phyloP scores from a whole-genome alignment of 176 grass and related monocot species.

The Thinopyrum elongatum region DNA sequence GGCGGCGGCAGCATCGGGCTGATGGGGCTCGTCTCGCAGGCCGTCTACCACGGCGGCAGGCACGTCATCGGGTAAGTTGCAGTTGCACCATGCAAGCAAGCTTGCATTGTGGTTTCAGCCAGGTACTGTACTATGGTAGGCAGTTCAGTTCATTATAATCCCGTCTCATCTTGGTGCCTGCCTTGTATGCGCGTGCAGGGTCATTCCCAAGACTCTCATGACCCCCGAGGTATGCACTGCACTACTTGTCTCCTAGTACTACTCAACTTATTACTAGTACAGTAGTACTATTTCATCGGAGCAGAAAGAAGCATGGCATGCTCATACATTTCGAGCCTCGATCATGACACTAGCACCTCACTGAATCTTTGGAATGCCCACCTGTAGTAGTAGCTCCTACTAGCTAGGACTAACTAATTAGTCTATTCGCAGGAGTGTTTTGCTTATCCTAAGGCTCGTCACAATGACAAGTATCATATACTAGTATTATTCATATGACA shows the following conservation, averaged over 20 bases:
- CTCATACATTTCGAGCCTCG: background rate
- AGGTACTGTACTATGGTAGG: no score
- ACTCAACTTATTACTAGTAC: background rate
- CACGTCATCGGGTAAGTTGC: conserved; percentile 53
- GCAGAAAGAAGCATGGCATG: background rate
- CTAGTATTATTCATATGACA: no score
- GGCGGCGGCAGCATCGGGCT: conserved; percentile 65
- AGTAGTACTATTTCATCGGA: background rate
- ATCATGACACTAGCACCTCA: background rate
- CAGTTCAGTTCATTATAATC: no score
- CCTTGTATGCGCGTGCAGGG: conserved; percentile 40
- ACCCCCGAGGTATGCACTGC: conserved; percentile 45
- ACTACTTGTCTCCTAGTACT: background rate
- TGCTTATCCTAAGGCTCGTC: no score
- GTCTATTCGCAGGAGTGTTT: background rate
- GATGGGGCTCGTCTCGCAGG: conserved; percentile 61
- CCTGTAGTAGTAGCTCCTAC: background rate
- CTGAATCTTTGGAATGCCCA: background rate
- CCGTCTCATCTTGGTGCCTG: background rate
- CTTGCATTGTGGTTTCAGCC: no score
- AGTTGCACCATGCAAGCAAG: no score
- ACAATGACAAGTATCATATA: no score
- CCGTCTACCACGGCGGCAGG: conserved; percentile 52
- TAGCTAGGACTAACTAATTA: background rate
- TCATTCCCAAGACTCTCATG: conserved; percentile 62